phyloP scores from a whole-genome alignment of 257 asterid species.

The Solanum virginianum region DNA sequence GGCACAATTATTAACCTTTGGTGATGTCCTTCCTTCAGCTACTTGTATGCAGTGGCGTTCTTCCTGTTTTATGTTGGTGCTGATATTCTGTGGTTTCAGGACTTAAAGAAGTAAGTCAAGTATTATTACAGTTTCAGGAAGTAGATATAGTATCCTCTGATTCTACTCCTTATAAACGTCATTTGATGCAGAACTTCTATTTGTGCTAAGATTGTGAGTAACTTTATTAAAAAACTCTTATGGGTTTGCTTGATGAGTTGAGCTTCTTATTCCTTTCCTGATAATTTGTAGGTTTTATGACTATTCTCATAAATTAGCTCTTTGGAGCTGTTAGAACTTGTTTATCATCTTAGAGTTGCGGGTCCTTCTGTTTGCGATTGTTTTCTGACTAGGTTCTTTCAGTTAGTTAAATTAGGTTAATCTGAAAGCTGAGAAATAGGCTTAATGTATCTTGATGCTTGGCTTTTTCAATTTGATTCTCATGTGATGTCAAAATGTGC shows the following conservation, averaged over 20 bases:
- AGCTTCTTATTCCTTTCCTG: conserved; percentile 6
- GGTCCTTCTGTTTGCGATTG: neutral
- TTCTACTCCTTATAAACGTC: conserved; percentile 14
- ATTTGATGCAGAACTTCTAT: conserved; percentile 23
- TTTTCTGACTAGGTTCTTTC: neutral
- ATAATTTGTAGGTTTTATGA: conserved; percentile 5
- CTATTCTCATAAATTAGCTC: conserved; percentile 4
- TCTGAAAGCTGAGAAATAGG: neutral
- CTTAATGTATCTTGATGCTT: neutral
- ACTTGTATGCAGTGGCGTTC: conserved; percentile 13
- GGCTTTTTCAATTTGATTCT: neutral
- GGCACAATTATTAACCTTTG: neutral
- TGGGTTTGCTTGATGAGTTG: conserved; percentile 26
- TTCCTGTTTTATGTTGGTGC: conserved; percentile 21
- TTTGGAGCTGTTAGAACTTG: neutral
- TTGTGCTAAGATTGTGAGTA: conserved; percentile 19
- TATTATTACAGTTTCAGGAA: conserved; percentile 27
- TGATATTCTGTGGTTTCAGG: conserved; percentile 20
- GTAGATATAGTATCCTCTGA: conserved; percentile 21
- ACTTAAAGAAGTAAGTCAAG: conserved; percentile 53
- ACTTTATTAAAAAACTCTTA: conserved; percentile 15
- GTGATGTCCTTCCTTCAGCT: conserved; percentile 5
- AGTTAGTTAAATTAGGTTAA: neutral
- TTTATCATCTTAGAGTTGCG: neutral
- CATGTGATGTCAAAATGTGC: neutral